Base-by-base conservation (phyloP, 805 yeast species). In the Sugiyamaella marilandica region DNA sequence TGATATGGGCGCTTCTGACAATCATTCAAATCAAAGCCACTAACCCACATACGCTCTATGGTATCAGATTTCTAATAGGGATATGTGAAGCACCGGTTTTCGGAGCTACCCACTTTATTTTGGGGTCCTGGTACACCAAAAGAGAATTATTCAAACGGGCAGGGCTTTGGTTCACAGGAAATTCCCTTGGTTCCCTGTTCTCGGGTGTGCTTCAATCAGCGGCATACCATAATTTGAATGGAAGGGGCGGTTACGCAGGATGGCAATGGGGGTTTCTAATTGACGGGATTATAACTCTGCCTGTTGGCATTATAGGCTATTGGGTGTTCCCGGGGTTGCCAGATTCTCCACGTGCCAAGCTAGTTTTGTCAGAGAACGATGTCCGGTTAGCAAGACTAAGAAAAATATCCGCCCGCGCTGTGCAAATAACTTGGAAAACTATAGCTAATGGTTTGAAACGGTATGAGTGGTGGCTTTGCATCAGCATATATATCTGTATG, bases 401-500 rank as follows among this genome's bases (percentile, higher is more conserved):
- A 19, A 49, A 49, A 21, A 69, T 14, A 65, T 70, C 60, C 70
- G 71, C 55, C 51, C 73, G 71, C 37, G 45, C 65, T 1, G 70
- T 73, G 52, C 71, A 72, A 58, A 64, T 59, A 41, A 72, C 78
- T 2, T 76, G 80, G 79, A 78, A 76, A 60, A 63, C 74, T 26
- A 74, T 58, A 33, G 70, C 74, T 13, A 76, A 76, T 59, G 79
- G 79, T 4, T 26, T 60, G 13, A 49, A 32, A 16, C 36, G 52
- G 13, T 49, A 49, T 29, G 52, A 49, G 32, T 41, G 52, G 52
- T 49, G 19, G 18, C 29, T 49, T 10, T 49, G 52, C 31, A 26
- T 49, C 10, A 41, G 52, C 4, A 49, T 49, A 13, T 49, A 49
- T 33, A 31, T 43, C 14, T 49, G 52, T 19, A 43, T 49, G 52